Conservation (phyloP, 441 rosid genomes). For the Populus hybrid region DNA sequence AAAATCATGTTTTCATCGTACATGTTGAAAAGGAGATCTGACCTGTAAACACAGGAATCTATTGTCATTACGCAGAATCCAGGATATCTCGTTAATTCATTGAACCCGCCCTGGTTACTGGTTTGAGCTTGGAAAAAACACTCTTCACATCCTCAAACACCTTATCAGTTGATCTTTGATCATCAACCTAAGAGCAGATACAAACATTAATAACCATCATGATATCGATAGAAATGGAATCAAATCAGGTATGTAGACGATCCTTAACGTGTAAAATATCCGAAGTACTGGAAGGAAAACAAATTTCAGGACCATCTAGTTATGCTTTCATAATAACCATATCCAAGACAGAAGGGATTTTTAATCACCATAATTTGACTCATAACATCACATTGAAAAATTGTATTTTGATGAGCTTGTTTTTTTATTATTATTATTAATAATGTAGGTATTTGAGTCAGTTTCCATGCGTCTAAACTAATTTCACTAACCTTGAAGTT, state of each 20-base stretch:
- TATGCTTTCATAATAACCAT: too few relatives aligned
- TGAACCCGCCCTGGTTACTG: neutral
- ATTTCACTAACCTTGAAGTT: too few relatives aligned
- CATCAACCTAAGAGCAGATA: neutral
- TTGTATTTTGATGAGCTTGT: slow-evolving; percentile 36
- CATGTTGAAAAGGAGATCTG: neutral
- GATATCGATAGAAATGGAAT: neutral
- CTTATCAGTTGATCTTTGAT: slow-evolving; percentile 18
- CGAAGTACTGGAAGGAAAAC: neutral
- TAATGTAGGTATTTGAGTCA: too few relatives aligned
- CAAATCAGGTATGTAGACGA: neutral
- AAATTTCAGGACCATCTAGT: neutral
- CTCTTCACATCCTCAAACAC: slow-evolving; percentile 29
- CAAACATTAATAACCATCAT: neutral
- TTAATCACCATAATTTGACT: neutral
- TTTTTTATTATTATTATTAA: too few relatives aligned
- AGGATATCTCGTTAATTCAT: neutral
- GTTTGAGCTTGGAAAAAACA: slow-evolving; percentile 16
- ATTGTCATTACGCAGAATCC: neutral
- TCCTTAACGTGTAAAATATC: neutral
- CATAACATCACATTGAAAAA: slow-evolving; percentile 36
- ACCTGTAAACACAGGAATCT: neutral
- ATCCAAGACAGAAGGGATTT: neutral
- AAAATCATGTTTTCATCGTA: neutral
- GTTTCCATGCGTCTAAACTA: too few relatives aligned